Percentiles rank a stretch among this genome's conserved stretches.
Conservation (phyloP, 257 asterid species). For the Plectranthus barbatus region DNA sequence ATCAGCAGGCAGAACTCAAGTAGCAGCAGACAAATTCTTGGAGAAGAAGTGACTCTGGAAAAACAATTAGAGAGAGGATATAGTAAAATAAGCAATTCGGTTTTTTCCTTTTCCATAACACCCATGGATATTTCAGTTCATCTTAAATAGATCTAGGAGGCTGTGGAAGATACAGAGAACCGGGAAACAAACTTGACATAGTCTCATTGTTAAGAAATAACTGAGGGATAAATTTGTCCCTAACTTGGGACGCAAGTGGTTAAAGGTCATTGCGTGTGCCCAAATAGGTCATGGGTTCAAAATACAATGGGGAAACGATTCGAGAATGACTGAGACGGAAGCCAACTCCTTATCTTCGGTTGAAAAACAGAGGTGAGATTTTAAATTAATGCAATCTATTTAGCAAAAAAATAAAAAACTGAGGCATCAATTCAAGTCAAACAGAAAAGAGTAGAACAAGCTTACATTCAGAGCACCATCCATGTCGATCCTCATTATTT, state of each 20-base stretch:
- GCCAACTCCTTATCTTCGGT: too few relatives aligned
- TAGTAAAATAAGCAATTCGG: not conserved
- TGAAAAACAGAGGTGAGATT: too few relatives aligned
- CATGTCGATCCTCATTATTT: constrained; percentile 81
- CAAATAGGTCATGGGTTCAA: too few relatives aligned
- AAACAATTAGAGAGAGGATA: too few relatives aligned
- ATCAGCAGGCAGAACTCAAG: constrained; percentile 12
- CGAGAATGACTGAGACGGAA: too few relatives aligned
- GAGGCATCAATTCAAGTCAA: constrained; percentile 5
- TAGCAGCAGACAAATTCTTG: not conserved
- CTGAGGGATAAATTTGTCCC: not conserved
- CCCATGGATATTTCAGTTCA: not conserved
- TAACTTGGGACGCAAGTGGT: too few relatives aligned
- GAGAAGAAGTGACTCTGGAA: not conserved
- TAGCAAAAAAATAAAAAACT: too few relatives aligned
- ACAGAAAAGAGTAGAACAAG: constrained; percentile 12
- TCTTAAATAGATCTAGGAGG: not conserved
- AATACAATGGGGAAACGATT: too few relatives aligned
- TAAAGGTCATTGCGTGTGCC: too few relatives aligned
- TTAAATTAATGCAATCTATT: too few relatives aligned
- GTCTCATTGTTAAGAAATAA: not conserved
- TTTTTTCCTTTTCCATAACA: not conserved
- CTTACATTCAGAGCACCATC: constrained; percentile 95
- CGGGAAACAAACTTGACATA: not conserved
- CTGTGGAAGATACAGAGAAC: not conserved